Percentiles rank a stretch among this genome's conserved stretches.
phyloP scores from a whole-genome alignment of 495 filamentous ascomycete genomes.

The Xylaria longipes region DNA sequence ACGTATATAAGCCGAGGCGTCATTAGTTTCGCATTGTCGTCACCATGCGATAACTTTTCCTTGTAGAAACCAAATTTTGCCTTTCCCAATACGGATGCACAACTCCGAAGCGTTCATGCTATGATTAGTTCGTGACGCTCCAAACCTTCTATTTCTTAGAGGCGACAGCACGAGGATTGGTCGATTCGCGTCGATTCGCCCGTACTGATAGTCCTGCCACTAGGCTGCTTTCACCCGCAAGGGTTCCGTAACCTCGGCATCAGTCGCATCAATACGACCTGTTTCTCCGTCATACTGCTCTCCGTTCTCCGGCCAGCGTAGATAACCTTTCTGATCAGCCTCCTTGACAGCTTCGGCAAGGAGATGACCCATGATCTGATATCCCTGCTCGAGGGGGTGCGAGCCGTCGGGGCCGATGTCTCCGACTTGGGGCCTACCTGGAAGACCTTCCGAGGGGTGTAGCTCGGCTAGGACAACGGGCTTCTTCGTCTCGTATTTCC shows the following conservation, averaged over 20 bases:
- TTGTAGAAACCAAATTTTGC: not conserved
- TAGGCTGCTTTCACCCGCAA: not conserved
- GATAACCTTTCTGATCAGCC: slow-evolving; percentile 43
- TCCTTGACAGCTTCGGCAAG: slow-evolving; percentile 44
- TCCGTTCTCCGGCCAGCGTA: slow-evolving; percentile 42
- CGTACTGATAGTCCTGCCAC: not conserved
- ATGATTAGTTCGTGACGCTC: not conserved
- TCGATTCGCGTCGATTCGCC: not conserved
- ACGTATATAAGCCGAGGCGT: not conserved
- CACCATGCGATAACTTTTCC: slow-evolving; percentile 3
- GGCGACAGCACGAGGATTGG: not conserved
- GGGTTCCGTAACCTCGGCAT: not conserved
- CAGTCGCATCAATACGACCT: slow-evolving; percentile 27
- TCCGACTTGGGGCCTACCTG: slow-evolving; percentile 26
- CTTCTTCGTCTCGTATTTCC: slow-evolving; percentile 35
- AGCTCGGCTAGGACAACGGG: slow-evolving; percentile 40
- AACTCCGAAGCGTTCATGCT: slow-evolving; percentile 10
- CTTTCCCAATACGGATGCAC: not conserved
- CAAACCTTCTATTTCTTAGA: not conserved
- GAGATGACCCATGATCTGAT: slow-evolving; percentile 51
- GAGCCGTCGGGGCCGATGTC: slow-evolving; percentile 40
- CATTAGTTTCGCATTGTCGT: not conserved
- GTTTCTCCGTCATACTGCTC: slow-evolving; percentile 38
- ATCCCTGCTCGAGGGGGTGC: slow-evolving; percentile 53
- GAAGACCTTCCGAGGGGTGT: slow-evolving; percentile 38